Percentiles rank a stretch among this genome's conserved stretches.
Evolutionary conservation across 371 early-diverging fungal genomes (phyloP).

Genomic region (Rhizopus stolonifer): DNA sequence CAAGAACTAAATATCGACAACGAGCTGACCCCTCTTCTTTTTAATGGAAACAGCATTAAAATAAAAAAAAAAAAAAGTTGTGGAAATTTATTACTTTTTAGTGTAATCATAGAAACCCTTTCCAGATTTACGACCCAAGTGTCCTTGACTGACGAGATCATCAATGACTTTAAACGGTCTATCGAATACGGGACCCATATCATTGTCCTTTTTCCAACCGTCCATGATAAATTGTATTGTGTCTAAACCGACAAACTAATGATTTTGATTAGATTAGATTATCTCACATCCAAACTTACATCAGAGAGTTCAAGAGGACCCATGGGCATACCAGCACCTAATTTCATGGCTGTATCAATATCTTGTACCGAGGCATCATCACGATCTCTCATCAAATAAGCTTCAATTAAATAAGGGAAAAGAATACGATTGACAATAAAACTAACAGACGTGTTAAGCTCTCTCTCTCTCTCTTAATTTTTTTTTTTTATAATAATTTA

Average conservation of each 20-base stretch:
- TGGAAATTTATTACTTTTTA: conserved; percentile 22
- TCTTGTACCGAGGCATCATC: conserved; percentile 87
- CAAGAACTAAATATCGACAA: conserved; percentile 77
- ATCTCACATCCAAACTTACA: conserved; percentile 43
- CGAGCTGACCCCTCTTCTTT: neutral
- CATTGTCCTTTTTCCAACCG: conserved; percentile 80
- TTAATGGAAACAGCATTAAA: neutral
- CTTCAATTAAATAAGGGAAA: conserved; percentile 96
- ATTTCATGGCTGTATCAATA: conserved; percentile 96
- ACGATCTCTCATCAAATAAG: conserved; percentile 87
- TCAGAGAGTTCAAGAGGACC: conserved; percentile 95
- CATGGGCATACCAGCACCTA: conserved; percentile 98
- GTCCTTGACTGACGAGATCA: conserved; percentile 73
- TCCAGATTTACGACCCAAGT: conserved; percentile 88
- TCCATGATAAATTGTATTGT: conserved; percentile 93
- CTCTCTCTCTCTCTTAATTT: no score
- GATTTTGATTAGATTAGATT: neutral
- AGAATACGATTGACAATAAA: conserved; percentile 96
- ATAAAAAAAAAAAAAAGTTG: neutral
- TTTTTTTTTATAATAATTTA: conserved; percentile 43
- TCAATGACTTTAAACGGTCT: conserved; percentile 68
- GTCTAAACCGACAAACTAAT: conserved; percentile 92
- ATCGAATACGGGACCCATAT: conserved; percentile 71
- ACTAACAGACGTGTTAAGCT: conserved; percentile 38
- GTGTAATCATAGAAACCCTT: conserved; percentile 86